phyloP scores from a whole-genome alignment of 2,329 filamentous ascomycete genomes.

The Alternaria rosae region DNA sequence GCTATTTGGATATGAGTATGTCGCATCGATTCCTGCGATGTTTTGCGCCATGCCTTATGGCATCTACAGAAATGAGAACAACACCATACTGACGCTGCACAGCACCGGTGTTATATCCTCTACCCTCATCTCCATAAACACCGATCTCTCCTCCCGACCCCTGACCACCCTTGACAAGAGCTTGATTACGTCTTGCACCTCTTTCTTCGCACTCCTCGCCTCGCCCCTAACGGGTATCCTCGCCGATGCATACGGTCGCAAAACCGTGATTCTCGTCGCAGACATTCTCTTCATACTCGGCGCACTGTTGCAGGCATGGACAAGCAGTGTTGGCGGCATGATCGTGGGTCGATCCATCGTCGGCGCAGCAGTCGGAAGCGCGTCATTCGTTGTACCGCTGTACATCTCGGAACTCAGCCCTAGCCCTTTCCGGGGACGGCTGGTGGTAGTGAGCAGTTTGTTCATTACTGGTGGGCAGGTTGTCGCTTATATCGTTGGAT shows the following conservation, averaged over 20 bases:
- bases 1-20: constrained; percentile 68
- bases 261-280: constrained; percentile 76
- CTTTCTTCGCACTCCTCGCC: constrained; percentile 64
- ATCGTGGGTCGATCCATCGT: constrained; percentile 73
- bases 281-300: constrained; percentile 70
- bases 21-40: constrained; percentile 1
- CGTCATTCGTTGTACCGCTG: constrained; percentile 82
- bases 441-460: constrained; percentile 82
- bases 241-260: constrained; percentile 80
- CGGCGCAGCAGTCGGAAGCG: constrained; percentile 75
- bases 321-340: constrained; percentile 68
- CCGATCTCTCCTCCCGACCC: constrained; percentile 59
- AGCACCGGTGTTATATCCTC: constrained; percentile 68
- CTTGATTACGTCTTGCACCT: constrained; percentile 65
- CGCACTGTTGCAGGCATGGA: constrained; percentile 69
- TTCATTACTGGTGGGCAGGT: constrained; percentile 91
- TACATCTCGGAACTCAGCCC: constrained; percentile 83
- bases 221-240: constrained; percentile 63
- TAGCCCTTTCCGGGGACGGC: constrained; percentile 73
- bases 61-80: background rate
- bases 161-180: constrained; percentile 64
- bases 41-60: background rate
- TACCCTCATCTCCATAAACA: constrained; percentile 63
- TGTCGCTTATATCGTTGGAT: constrained; percentile 85
- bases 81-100: background rate